Conservation (phyloP, 2,329 filamentous ascomycete species). For the Apiospora hydei region DNA sequence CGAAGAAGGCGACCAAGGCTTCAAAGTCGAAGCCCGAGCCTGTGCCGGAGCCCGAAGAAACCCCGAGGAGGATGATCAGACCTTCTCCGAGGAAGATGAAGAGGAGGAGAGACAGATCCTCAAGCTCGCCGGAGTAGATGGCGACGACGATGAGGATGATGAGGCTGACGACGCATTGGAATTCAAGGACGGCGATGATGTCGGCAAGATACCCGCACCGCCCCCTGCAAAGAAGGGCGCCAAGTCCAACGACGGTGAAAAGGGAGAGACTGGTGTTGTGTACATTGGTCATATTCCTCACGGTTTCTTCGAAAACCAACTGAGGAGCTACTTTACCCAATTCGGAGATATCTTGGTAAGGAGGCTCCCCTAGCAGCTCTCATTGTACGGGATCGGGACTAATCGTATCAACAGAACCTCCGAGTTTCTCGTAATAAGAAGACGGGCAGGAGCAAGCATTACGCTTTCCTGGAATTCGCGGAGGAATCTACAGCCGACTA, state of each 20-base stretch:
- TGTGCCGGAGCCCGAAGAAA: conserved; percentile 44
- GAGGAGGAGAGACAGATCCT: conserved; percentile 51
- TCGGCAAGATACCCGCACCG: conserved; percentile 58
- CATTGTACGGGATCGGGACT: neutral
- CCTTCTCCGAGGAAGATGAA: conserved; percentile 45
- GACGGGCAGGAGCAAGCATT: conserved; percentile 92
- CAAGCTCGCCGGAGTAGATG: conserved; percentile 54
- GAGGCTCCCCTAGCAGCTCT: conserved; percentile 59
- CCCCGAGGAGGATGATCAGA: conserved; percentile 51
- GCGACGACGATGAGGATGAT: conserved; percentile 51
- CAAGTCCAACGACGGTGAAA: conserved; percentile 48
- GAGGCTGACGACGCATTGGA: conserved; percentile 43
- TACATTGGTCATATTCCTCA: conserved; percentile 88
- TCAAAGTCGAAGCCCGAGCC: conserved; percentile 37
- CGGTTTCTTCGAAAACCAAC: conserved; percentile 96
- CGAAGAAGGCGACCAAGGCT: conserved; percentile 36
- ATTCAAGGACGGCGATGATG: conserved; percentile 57
- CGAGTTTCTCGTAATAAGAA: conserved; percentile 85
- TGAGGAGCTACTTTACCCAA: conserved; percentile 91
- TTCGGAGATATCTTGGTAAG: conserved; percentile 76
- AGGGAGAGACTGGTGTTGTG: conserved; percentile 75
- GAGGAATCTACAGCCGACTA: conserved; percentile 83
- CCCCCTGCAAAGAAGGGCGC: conserved; percentile 50
- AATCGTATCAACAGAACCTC: conserved; percentile 8
- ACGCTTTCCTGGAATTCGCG: conserved; percentile 90